Base-by-base conservation (phyloP, 164 flowering plant species). In the grape (Vitis vinifera) region DNA sequence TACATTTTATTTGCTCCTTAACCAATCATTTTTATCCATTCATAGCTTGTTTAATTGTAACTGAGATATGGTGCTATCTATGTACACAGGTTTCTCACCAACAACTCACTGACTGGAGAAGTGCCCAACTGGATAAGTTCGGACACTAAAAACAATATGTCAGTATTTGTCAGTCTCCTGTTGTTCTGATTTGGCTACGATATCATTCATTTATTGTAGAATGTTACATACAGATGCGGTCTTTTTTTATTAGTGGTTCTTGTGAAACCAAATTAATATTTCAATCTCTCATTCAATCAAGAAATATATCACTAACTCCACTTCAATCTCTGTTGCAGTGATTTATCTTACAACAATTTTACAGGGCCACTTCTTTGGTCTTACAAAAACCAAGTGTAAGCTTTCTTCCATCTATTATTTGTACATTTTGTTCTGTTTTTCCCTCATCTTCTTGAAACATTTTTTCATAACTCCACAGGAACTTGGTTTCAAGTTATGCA, bases 321-420 rank as follows among this genome's bases (percentile, higher is more conserved):
- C 59, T 11, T 51, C 10, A 29, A 15, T 55, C 29, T 51, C 12
- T 49, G 12, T 75, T 86, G 77, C 89, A 94, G 99, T 65, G 98
- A 91, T 77, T 27, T 91, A 59, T 91, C 97, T 37, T 82, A 88
- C 77, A 91, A 91, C 80, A 89, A 87, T 65, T 92, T 92, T 75
- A 79, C 88, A 0, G 79, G 72, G 9, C 44, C 44, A 3, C 44
- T 0, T 2, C 7, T 55, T 90, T 14, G 0, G 70, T 62, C 29
- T 31, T 2, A 9, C 72, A 27, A 19, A 71, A 19, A 31, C 13
- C 9, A 74, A 84, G 97, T 92, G 27, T 23, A 82, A 78, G 91
- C 19, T 37, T 15, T 56, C 16, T 50, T 16, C 3, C 23, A 4
- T 19, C 29, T 50, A 53, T n/a, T 51, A 16, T 15, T 29, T n/a